Percentiles rank a stretch among this genome's conserved stretches.
These are phyloP conservation scores for Macrolepiota albuminosa DNA, from an alignment of 768 basidiomycete genomes.

Conservation along the genomic window DNA sequence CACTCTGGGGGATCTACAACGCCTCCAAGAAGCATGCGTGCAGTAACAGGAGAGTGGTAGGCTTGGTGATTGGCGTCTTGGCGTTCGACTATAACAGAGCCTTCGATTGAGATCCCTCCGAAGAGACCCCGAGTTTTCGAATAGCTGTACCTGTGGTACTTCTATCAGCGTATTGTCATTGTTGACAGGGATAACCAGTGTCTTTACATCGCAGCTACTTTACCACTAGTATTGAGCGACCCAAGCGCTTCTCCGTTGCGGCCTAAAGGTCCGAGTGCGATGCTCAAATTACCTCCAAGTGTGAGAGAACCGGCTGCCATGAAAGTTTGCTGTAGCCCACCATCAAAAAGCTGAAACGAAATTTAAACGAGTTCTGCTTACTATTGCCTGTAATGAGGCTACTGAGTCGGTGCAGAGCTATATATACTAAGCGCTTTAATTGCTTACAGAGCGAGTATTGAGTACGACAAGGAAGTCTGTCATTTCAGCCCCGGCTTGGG, in stretches of 20 bases:
- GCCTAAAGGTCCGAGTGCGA: slow-evolving; percentile 88
- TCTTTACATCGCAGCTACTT: slow-evolving; percentile 83
- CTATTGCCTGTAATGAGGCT: slow-evolving; percentile 47
- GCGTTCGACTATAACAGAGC: slow-evolving; percentile 88
- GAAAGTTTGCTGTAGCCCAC: slow-evolving; percentile 59
- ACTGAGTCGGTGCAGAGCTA: slow-evolving; percentile 1
- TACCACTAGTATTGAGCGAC: slow-evolving; percentile 77
- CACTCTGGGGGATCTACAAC: slow-evolving; percentile 69
- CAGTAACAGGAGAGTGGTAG: slow-evolving; percentile 70
- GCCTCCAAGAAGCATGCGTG: slow-evolving; percentile 78
- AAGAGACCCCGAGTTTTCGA: slow-evolving; percentile 92
- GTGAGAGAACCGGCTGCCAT: slow-evolving; percentile 93
- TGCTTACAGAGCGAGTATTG: slow-evolving; percentile 70
- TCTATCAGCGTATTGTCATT: background rate
- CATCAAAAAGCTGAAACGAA: background rate
- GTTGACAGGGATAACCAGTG: background rate
- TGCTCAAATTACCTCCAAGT: slow-evolving; percentile 85
- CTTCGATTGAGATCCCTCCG: slow-evolving; percentile 86
- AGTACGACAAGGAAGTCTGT: slow-evolving; percentile 90
- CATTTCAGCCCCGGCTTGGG: slow-evolving; percentile 79
- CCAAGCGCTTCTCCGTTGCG: slow-evolving; percentile 93
- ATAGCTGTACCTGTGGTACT: slow-evolving; percentile 68
- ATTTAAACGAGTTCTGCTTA: slow-evolving; percentile 30
- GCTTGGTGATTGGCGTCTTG: slow-evolving; percentile 89
- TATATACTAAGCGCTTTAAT: slow-evolving; percentile 2